A percentile compares a stretch with the other conserved stretches of the same genome.
Evolutionary conservation across 805 yeast genomes (phyloP).

Genomic region (Schwanniomyces occidentalis): DNA sequence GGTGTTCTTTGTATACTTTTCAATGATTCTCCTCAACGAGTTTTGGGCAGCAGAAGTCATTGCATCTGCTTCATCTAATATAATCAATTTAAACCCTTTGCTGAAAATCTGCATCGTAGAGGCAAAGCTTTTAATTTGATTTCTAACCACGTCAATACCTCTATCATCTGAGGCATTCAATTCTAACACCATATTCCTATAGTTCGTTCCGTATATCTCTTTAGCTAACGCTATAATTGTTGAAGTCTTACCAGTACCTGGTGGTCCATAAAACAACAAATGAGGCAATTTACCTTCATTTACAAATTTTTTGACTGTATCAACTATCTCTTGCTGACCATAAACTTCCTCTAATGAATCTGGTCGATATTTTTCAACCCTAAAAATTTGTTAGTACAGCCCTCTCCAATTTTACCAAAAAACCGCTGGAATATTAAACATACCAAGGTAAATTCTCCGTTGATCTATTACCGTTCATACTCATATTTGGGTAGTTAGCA

Average conservation of each 20-base stretch:
- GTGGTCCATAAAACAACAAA: slow-evolving; percentile 90
- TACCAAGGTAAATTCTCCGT: slow-evolving; percentile 63
- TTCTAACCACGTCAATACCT: slow-evolving; percentile 97
- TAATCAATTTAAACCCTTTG: slow-evolving; percentile 81
- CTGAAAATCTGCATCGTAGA: slow-evolving; percentile 91
- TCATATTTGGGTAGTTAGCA: neutral
- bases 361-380: slow-evolving; percentile 97
- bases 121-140: slow-evolving; percentile 95
- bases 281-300: slow-evolving; percentile 86
- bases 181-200: slow-evolving; percentile 88
- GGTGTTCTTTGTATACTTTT: slow-evolving; percentile 91
- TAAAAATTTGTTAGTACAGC: slow-evolving; percentile 22
- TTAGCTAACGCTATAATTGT: slow-evolving; percentile 84
- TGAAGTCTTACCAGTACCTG: slow-evolving; percentile 92
- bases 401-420: neutral
- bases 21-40: slow-evolving; percentile 81
- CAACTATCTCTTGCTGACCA: slow-evolving; percentile 86
- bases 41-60: slow-evolving; percentile 87
- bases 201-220: slow-evolving; percentile 80
- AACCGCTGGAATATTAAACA: slow-evolving; percentile 11
- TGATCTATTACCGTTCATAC: slow-evolving; percentile 1
- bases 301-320: slow-evolving; percentile 82
- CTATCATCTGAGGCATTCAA: slow-evolving; percentile 96
- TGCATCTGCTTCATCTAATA: slow-evolving; percentile 96
- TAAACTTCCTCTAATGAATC: slow-evolving; percentile 77